Conservation (phyloP, 2,329 filamentous ascomycete genomes). For the Cytospora paraplurivora region DNA sequence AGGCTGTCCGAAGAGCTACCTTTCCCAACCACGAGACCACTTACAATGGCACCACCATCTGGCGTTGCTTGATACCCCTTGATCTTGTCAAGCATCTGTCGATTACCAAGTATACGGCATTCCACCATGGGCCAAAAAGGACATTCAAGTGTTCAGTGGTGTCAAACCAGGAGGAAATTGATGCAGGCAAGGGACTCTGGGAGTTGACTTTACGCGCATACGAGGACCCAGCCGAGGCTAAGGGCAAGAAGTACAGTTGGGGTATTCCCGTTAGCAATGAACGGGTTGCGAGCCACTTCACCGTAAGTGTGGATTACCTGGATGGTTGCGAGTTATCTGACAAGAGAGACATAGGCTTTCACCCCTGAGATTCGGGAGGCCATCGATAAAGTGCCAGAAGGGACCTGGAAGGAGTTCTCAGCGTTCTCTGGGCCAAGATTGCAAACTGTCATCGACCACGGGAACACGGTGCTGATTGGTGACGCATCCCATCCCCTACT, state of each 20-base stretch:
- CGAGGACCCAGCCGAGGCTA: slow-evolving; percentile 13
- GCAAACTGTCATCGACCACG: slow-evolving; percentile 12
- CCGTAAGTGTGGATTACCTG: neutral
- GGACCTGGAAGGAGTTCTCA: slow-evolving; percentile 19
- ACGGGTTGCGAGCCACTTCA: slow-evolving; percentile 14
- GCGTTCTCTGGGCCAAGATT: slow-evolving; percentile 18
- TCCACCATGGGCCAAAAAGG: slow-evolving; percentile 17
- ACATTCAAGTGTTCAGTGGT: slow-evolving; percentile 24
- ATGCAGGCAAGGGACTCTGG: slow-evolving; percentile 14
- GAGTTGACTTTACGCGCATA: slow-evolving; percentile 22
- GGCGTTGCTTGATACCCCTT: slow-evolving; percentile 20
- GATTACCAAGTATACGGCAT: slow-evolving; percentile 23
- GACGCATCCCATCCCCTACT: slow-evolving; percentile 21
- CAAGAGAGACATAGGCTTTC: neutral
- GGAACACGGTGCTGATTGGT: slow-evolving; percentile 15
- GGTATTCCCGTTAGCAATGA: slow-evolving; percentile 11
- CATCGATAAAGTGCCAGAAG: slow-evolving; percentile 9
- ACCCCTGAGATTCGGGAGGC: slow-evolving; percentile 17
- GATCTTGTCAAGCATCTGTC: slow-evolving; percentile 14
- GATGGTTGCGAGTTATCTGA: neutral
- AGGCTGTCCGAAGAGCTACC: slow-evolving; percentile 16
- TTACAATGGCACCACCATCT: slow-evolving; percentile 24
- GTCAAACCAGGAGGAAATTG: slow-evolving; percentile 12
- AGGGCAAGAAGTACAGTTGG: slow-evolving; percentile 19
- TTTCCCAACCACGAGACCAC: slow-evolving; percentile 13